Conservation (phyloP, 2,329 filamentous ascomycete species). For the Trichoderma gracile region DNA sequence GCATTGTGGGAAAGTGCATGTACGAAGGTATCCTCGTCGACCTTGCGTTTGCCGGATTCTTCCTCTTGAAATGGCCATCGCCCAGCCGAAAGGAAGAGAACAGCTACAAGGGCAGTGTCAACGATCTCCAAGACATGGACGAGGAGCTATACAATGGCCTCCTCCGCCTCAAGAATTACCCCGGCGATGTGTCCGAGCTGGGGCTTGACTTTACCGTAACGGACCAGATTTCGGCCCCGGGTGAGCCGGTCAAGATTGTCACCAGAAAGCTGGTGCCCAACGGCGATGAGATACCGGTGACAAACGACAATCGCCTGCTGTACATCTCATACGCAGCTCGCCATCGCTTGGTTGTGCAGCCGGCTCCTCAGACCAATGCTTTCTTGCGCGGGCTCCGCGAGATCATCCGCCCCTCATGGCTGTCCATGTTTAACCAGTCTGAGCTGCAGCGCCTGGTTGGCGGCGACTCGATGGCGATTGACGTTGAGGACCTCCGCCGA, state of each 20-base stretch:
- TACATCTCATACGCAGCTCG: conserved; percentile 92
- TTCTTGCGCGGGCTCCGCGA: conserved; percentile 83
- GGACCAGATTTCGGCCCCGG: conserved; percentile 59
- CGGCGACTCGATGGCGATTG: conserved; percentile 81
- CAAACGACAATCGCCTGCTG: conserved; percentile 87
- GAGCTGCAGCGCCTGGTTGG: conserved; percentile 93
- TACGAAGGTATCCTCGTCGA: conserved; percentile 97
- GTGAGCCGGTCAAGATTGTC: conserved; percentile 57
- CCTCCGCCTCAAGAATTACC: conserved; percentile 78
- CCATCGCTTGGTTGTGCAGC: conserved; percentile 81
- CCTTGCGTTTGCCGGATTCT: conserved; percentile 90
- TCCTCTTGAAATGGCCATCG: conserved; percentile 91
- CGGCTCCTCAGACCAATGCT: conserved; percentile 76
- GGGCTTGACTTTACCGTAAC: conserved; percentile 86
- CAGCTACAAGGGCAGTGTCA: conserved; percentile 87
- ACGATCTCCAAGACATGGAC: conserved; percentile 90
- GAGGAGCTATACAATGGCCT: conserved; percentile 88
- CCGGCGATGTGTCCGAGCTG: conserved; percentile 70
- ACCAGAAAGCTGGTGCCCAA: conserved; percentile 75
- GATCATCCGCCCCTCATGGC: conserved; percentile 90
- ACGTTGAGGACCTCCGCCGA: conserved; percentile 78
- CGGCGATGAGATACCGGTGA: conserved; percentile 77
- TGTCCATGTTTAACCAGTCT: conserved; percentile 97
- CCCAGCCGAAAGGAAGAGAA: conserved; percentile 63
- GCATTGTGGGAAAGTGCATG: conserved; percentile 92